Evolutionary conservation across 352 stramenopile genomes (phyloP).

Genomic region (Phytophthora hybrid): DNA sequence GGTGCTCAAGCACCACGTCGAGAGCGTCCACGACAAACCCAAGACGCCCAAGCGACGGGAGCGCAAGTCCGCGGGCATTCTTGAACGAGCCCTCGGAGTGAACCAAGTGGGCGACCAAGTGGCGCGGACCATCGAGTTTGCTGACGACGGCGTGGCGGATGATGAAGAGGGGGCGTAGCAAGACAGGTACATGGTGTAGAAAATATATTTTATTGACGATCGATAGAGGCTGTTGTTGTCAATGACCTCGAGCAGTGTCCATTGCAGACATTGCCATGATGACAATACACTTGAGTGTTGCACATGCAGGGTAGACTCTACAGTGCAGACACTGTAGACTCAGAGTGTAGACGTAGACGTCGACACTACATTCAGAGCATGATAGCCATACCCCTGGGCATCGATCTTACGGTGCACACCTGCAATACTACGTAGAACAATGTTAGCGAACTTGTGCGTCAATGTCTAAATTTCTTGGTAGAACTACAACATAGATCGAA

Average conservation of each 20-base stretch:
- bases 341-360: too few species aligned
- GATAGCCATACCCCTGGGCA: too few species aligned
- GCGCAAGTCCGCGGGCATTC: conserved; percentile 38
- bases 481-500: too few species aligned
- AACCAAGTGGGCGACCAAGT: conserved; percentile 37
- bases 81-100: conserved; percentile 47
- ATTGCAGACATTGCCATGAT: background rate
- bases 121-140: background rate
- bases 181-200: background rate
- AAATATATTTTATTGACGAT: background rate
- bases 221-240: background rate
- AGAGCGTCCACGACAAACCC: conserved; percentile 64
- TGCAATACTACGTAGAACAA: too few species aligned
- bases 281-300: too few species aligned
- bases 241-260: background rate
- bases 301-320: too few species aligned
- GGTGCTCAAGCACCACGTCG: conserved; percentile 67
- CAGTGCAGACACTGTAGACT: too few species aligned
- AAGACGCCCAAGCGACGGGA: conserved; percentile 38
- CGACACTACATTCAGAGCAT: background rate
- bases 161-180: conserved; percentile 13
- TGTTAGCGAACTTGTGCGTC: too few species aligned
- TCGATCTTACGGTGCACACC: too few species aligned
- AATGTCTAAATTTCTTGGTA: too few species aligned
- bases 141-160: background rate